phyloP scores from a whole-genome alignment of 176 grass and related monocot genomes.

The Triticum dicoccoides region DNA sequence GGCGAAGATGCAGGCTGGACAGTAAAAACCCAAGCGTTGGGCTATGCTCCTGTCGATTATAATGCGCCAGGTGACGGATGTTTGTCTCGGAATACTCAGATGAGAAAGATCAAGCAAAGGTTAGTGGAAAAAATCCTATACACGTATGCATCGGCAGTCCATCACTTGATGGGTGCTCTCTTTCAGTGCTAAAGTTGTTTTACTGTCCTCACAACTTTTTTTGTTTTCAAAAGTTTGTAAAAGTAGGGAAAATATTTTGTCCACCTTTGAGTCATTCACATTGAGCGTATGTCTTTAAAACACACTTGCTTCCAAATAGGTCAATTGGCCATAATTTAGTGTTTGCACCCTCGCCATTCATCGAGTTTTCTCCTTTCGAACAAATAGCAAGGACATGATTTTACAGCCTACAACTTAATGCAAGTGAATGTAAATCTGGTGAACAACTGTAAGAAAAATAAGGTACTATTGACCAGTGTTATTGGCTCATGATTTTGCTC shows the following conservation, averaged over 20 bases:
- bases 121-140: too few species aligned
- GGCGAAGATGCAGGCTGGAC: too few species aligned
- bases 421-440: not conserved
- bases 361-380: constrained; percentile 43
- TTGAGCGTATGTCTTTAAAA: constrained; percentile 64
- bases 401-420: not conserved
- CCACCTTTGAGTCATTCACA: constrained; percentile 88
- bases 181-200: too few species aligned
- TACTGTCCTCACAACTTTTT: too few species aligned
- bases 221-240: too few species aligned
- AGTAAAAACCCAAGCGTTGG: too few species aligned
- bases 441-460: not conserved
- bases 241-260: constrained; percentile 49
- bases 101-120: too few species aligned
- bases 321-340: constrained; percentile 94
- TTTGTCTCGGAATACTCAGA: too few species aligned
- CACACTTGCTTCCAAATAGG: constrained; percentile 80
- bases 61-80: too few species aligned
- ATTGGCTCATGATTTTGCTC: constrained; percentile 92
- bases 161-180: too few species aligned
- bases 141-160: too few species aligned
- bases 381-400: not conserved
- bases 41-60: too few species aligned
- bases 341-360: constrained; percentile 71
- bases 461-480: constrained; percentile 59